Evolutionary conservation across 23 red algal genomes (phyloP), one percentile per base, ranked within the genome.

Genomic region (Agarophyton chilense): DNA sequence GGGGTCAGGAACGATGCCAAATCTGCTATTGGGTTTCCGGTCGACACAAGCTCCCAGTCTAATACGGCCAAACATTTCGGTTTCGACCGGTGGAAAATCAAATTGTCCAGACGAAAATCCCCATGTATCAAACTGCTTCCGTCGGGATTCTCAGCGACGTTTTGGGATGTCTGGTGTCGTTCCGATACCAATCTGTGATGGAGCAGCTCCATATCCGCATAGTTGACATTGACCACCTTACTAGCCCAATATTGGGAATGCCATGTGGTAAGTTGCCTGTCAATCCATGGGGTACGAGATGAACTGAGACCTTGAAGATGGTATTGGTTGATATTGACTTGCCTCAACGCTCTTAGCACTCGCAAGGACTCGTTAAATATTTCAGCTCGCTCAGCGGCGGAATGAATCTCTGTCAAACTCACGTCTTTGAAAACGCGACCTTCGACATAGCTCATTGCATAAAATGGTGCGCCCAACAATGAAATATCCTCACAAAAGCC

Each of bases 11-110:
- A 73, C 7, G 82, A 91, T 26, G 90, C 95, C 21, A 98, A 53
- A 62, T 98, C 95, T 14, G 90, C 90, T 8, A 61, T 49, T 24
- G 90, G 90, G 53, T 94, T 82, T 33, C 95, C 90, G 39, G 86
- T 41, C 0, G 95, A 86, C 28, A 81, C 81, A 40, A 98, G 81
- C 78, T 98, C 95, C 95, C 95, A 98, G 49, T 98, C 95, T 22
- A 98, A 57, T 46, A 98, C 74, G 0, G 95, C 95, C 25, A 98
- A 17, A 24, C 88, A 57, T 40, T 68, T 70, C 2, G 78, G 73
- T 29, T 51, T 58, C 40, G 33, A 80, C n/a, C 22, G 19, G 41
- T 94, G 86, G 46, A 98, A 98, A 5, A 94, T 40, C 12, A 94
- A 38, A 43, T 98, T 98, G 58, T 90, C 91, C 21, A 98, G 21